Evolutionary conservation across 139 green algal genomes (phyloP), one percentile per base, ranked within the genome.

Genomic region (Edaphochlamys debaryana): DNA sequence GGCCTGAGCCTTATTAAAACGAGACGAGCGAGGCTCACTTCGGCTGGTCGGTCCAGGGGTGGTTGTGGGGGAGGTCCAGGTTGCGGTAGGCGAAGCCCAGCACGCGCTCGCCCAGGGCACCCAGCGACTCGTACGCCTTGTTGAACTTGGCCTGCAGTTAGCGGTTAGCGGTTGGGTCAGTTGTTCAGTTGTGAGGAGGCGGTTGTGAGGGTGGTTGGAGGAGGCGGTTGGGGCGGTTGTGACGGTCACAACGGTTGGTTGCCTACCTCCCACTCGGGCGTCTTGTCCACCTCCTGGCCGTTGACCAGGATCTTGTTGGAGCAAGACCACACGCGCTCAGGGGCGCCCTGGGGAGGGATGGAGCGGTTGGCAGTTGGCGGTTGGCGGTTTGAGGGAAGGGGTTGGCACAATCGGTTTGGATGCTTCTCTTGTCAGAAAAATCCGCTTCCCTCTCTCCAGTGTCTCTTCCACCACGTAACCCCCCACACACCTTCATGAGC

Each of bases 31-130:
- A n/a, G n/a, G n/a, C n/a, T n/a, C n/a, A n/a, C n/a, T n/a, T n/a
- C n/a, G 93, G 92, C 83, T 96, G 94, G 75, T 89, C 87, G 63
- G 87, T 91, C 76, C 92, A 94, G 17, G 60, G 45, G 71, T 92
- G 88, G 82, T 92, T 72, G 71, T 91, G 66, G 29, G 80, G 68
- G 25, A 86, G 19, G 17, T 81, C 67, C 84, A 94, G 85, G 58
- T 79, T 64, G 30, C 87, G 86, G 87, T 94, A 95, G 0, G 92
- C 92, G 82, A 95, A 95, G 67, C 93, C 93, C 40, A 95, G 89
- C 63, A 95, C 93, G 38, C 93, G 93, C 89, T 95, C 93, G 27
- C 91, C 92, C 83, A 96, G 90, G 58, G 85, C 90, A 45, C 89
- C 94, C 40, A 94, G 87, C 20, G 60, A 40, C 83, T 97, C 88